Evolutionary conservation across 1,284 basidiomycete genomes (phyloP).

Genomic region (Inonotus obliquus): DNA sequence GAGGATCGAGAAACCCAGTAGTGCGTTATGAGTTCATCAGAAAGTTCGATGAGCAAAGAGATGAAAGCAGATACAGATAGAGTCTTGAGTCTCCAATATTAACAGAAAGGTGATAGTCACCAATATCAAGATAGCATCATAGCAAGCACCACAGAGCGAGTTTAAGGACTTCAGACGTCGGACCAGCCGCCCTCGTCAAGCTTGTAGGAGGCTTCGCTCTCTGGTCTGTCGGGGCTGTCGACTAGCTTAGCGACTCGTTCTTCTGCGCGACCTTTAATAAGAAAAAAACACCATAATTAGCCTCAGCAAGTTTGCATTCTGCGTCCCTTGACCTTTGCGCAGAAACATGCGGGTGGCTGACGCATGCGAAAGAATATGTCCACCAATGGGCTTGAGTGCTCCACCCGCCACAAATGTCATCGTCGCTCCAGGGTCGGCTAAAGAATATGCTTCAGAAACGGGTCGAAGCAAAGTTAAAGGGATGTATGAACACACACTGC

Average conservation of each 20-base stretch:
- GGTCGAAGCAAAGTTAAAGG: constrained; percentile 8
- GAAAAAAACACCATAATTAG: neutral
- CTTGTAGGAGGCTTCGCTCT: constrained; percentile 90
- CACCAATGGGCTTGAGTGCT: constrained; percentile 82
- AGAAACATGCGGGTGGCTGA: constrained; percentile 81
- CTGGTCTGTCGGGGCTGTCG: constrained; percentile 88
- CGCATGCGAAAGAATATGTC: constrained; percentile 84
- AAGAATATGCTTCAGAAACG: constrained; percentile 20
- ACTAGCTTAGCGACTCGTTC: constrained; percentile 94
- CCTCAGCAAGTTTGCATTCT: neutral
- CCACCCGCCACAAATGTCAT: constrained; percentile 93
- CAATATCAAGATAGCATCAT: too few relatives aligned
- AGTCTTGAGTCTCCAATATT: too few relatives aligned
- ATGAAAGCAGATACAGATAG: too few relatives aligned
- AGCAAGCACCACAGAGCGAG: neutral
- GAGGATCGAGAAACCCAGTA: too few relatives aligned
- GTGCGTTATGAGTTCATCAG: too few relatives aligned
- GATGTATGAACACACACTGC: constrained; percentile 50
- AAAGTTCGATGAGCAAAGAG: too few relatives aligned
- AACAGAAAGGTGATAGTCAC: too few relatives aligned
- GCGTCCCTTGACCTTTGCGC: constrained; percentile 63
- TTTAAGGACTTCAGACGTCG: constrained; percentile 49
- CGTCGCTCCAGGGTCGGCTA: constrained; percentile 89
- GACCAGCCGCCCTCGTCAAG: constrained; percentile 84
- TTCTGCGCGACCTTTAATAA: constrained; percentile 72